A percentile compares a stretch with the other conserved stretches of the same genome.
Evolutionary conservation across 257 asterid species (phyloP).

Genomic region (Ballota nigra): DNA sequence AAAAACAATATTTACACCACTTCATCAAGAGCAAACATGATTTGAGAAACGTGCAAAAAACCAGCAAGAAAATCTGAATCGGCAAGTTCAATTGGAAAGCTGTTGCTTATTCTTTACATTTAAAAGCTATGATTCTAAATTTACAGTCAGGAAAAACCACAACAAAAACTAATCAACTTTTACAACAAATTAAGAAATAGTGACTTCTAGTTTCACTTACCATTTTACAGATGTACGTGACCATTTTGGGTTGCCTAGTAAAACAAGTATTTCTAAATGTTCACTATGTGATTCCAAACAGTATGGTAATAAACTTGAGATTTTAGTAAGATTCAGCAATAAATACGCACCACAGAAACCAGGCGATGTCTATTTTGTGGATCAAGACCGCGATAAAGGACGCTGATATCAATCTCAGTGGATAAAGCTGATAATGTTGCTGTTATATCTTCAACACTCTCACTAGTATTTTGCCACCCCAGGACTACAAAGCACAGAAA

Average conservation of each 20-base stretch:
- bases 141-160: neutral
- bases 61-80: neutral
- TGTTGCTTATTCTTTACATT: neutral
- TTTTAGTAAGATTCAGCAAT: neutral
- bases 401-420: constrained; percentile 79
- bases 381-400: constrained; percentile 90
- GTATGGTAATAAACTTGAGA: too few relatives aligned
- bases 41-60: neutral
- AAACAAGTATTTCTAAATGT: neutral
- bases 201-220: neutral
- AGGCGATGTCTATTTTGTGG: constrained; percentile 58
- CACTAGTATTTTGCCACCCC: constrained; percentile 96
- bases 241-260: constrained; percentile 7
- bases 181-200: neutral
- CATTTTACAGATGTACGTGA: neutral
- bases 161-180: neutral
- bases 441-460: constrained; percentile 72
- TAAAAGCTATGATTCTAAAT: neutral
- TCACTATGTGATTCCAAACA: neutral
- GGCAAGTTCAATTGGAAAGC: constrained; percentile 5
- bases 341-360: constrained; percentile 73
- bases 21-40: constrained; percentile 5
- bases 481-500: constrained; percentile 53
- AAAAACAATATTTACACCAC: neutral
- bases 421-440: constrained; percentile 75